Base-by-base conservation (phyloP, 192 early-diverging fungal genomes). In the Hyaloraphidium curvatum region DNA sequence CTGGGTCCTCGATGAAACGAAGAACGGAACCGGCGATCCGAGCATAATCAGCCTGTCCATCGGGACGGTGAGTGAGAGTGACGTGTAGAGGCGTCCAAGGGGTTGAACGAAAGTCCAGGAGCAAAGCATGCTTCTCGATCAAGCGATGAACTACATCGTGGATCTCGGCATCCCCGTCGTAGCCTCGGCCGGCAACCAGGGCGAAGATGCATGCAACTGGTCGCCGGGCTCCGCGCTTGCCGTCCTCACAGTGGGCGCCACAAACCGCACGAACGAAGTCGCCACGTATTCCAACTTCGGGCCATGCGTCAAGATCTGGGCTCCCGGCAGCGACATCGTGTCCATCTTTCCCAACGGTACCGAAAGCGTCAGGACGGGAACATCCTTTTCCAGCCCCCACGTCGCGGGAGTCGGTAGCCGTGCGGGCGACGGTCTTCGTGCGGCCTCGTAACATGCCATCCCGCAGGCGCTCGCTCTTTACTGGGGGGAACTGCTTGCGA, bases 191-290 rank as follows among this genome's bases (percentile, higher is more conserved):
- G 77, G 77, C 17, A 79, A 79, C 51, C 67, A 77, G 30, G 63
- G 63, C 30, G 63, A 69, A 43, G 73, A 79, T 37, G 73, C 77
- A 9, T 79, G 77, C 50, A 28, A 65, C 17, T 65, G 64, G 27
- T 75, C 73, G 1, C 77, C 77, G 7, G 75, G 71, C 11, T 74
- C 73, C 2, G 67, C 73, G 2, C 52, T 57, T 1, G 69, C 65
- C 3, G 73, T 66, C 0, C 60, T 77, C 50, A 67, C 69, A 0
- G 77, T 79, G 0, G 77, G 76, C 5, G 83, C 84, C 0, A 79
- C 71, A 2, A 73, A 79, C 37, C 16, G 55, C 16, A 69, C 76
- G 4, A 84, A 86, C 50, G 59, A 67, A 2, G 55, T 75, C 25
- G 56, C 75, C 13, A 48, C 51, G 16, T 78, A 70, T 55, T 78